Evolutionary conservation across 1,284 basidiomycete species (phyloP).

Genomic region (Wallemia ichthyophaga): DNA sequence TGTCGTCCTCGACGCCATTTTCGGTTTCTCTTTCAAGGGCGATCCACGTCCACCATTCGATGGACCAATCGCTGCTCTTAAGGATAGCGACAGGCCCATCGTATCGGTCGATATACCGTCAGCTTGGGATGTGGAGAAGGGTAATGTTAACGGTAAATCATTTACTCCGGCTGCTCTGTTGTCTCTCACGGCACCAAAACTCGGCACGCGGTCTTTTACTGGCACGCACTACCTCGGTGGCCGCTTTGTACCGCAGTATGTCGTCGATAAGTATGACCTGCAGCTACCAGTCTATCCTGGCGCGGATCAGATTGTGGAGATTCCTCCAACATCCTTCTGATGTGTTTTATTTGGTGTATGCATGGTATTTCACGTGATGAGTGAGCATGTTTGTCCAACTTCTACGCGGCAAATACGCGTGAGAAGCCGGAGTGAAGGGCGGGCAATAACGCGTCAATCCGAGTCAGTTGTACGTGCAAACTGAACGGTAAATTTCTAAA

Average conservation of each 20-base stretch:
- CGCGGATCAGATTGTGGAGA: slow-evolving; percentile 47
- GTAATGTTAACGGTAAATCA: slow-evolving; percentile 22
- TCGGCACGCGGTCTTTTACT: slow-evolving; percentile 41
- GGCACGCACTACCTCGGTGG: slow-evolving; percentile 78
- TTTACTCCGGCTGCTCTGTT: slow-evolving; percentile 51
- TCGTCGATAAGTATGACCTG: slow-evolving; percentile 41
- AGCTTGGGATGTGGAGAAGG: slow-evolving; percentile 74
- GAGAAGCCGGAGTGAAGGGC: too few species aligned
- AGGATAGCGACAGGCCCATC: slow-evolving; percentile 33
- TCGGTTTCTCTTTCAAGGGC: slow-evolving; percentile 84
- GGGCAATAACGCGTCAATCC: too few species aligned
- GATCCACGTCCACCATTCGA: slow-evolving; percentile 72
- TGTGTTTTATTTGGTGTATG: background rate
- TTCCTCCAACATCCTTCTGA: slow-evolving; percentile 6
- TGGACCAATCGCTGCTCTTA: slow-evolving; percentile 33
- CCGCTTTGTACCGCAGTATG: slow-evolving; percentile 54
- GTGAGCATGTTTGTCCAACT: too few species aligned
- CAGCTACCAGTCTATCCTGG: slow-evolving; percentile 48
- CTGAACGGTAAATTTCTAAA: too few species aligned
- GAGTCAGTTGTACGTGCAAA: too few species aligned
- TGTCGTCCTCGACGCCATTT: slow-evolving; percentile 77
- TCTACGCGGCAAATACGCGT: too few species aligned
- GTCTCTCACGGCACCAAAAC: slow-evolving; percentile 78
- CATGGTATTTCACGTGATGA: background rate
- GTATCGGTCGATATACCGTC: slow-evolving; percentile 84